These are phyloP conservation scores for Paxillus involutus DNA, from an alignment of 768 basidiomycete species.

Conservation along the genomic window DNA sequence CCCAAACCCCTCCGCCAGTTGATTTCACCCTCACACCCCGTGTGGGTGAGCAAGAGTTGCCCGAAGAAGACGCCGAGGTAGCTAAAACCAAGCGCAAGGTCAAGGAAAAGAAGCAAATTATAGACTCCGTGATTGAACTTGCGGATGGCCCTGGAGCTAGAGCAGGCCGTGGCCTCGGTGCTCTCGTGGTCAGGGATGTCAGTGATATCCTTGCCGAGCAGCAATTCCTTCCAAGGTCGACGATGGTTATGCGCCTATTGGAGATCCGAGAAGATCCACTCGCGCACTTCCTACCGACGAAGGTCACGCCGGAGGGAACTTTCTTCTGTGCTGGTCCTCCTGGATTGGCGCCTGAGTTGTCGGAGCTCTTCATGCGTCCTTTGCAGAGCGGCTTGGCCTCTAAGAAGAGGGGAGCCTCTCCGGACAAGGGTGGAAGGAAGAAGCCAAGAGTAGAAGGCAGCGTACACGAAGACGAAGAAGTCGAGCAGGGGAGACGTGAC, in stretches of 20 bases:
- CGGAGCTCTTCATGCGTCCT: slow-evolving; percentile 83
- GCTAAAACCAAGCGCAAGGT: slow-evolving; percentile 48
- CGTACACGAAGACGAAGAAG: slow-evolving; percentile 53
- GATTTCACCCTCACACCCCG: slow-evolving; percentile 49
- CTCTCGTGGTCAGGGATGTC: slow-evolving; percentile 53
- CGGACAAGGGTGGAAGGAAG: slow-evolving; percentile 55
- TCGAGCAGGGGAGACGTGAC: slow-evolving; percentile 71
- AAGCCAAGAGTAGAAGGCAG: slow-evolving; percentile 57
- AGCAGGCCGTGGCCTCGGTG: slow-evolving; percentile 57
- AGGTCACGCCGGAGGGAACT: slow-evolving; percentile 64
- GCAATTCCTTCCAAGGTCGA: slow-evolving; percentile 81
- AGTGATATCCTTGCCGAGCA: slow-evolving; percentile 78
- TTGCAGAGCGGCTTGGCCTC: slow-evolving; percentile 44
- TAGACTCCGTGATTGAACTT: slow-evolving; percentile 88
- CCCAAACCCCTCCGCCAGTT: slow-evolving; percentile 73
- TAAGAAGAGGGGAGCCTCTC: slow-evolving; percentile 62
- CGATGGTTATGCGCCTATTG: slow-evolving; percentile 81
- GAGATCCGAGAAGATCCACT: slow-evolving; percentile 85
- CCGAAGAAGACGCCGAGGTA: slow-evolving; percentile 37
- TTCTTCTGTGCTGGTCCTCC: slow-evolving; percentile 86
- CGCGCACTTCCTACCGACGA: slow-evolving; percentile 82
- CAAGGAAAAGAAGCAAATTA: slow-evolving; percentile 84
- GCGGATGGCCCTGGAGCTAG: slow-evolving; percentile 58
- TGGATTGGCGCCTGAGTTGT: slow-evolving; percentile 78
- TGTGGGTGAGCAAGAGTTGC: slow-evolving; percentile 40